Evolutionary conservation across 2,329 filamentous ascomycete genomes (phyloP), one percentile per base, ranked within the genome.

Genomic region (Stagonosporopsis tanaceti): DNA sequence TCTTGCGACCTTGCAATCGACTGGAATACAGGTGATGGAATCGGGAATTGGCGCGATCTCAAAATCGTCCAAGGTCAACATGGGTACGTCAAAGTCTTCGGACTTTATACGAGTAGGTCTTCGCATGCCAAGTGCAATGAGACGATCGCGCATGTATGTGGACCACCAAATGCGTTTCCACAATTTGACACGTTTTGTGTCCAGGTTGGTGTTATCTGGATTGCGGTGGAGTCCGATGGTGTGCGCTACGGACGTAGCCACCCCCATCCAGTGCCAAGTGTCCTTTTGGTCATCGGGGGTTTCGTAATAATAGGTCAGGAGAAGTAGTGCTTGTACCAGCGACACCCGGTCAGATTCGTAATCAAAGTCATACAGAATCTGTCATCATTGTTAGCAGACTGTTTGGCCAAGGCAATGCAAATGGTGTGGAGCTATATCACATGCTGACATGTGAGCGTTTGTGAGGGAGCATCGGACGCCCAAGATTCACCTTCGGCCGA

Each of bases 121-220:
- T 54, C 94, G 87, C 93, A 97, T 97, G 53, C 94, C 94, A 12
- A 98, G 81, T 2, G 94, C 94, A 62, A 97, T 93, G 39, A 97
- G 84, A 46, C 93, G 90, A 77, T 98, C 94, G 52, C 93, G 89
- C 87, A 97, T 97, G 72, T 96, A 97, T 62, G 92, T 96, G 30
- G 91, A 96, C 94, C 94, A 98, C 94, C 94, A 98, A 66, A 97
- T 95, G 50, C 93, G 85, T 79, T 96, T 97, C 91, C 93, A 96
- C 47, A 97, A 80, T 69, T 88, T 91, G 72, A 93, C 90, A 69
- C 91, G 89, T 50, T 86, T 83, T 3, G 80, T 77, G 37, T 90
- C 85, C 85, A 97, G 92, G 66, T 86, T 88, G 8, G 91, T 92
- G 55, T 88, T 89, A 28, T 85, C 85, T 2, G 93, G 92, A 68